Evolutionary conservation across 805 yeast species (phyloP).

Genomic region (Barnettozyma wickerhamii): DNA sequence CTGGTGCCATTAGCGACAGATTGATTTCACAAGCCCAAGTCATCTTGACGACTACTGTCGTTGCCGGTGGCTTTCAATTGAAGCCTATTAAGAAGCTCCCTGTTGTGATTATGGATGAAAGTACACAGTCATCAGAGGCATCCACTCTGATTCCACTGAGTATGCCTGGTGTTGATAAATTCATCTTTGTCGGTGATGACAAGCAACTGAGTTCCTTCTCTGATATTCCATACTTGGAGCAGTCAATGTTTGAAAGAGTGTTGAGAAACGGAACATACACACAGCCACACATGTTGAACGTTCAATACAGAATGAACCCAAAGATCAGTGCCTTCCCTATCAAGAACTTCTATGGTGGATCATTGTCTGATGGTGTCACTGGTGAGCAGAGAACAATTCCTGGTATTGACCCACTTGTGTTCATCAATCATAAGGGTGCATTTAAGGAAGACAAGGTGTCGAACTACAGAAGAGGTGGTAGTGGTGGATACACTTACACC

Average conservation of each 20-base stretch:
- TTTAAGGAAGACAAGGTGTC: conserved; percentile 45
- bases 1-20: conserved; percentile 41
- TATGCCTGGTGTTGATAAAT: conserved; percentile 60
- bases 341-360: conserved; percentile 43
- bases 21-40: conserved; percentile 62
- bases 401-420: conserved; percentile 51
- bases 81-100: conserved; percentile 59
- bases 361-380: conserved; percentile 55
- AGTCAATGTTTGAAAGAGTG: conserved; percentile 67
- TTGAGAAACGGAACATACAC: conserved; percentile 55
- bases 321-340: conserved; percentile 58
- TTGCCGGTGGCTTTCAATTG: conserved; percentile 63
- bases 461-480: conserved; percentile 36
- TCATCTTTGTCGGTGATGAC: conserved; percentile 73
- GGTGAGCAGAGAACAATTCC: conserved; percentile 43
- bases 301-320: conserved; percentile 69
- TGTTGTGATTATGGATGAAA: conserved; percentile 73
- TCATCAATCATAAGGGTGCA: conserved; percentile 54
- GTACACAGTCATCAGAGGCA: conserved; percentile 75
- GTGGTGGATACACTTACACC: conserved; percentile 54
- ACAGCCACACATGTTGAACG: conserved; percentile 63
- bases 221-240: conserved; percentile 59
- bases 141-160: conserved; percentile 67
- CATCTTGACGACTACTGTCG: conserved; percentile 68
- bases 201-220: conserved; percentile 71